Evolutionary conservation across 2,329 filamentous ascomycete species (phyloP), one percentile per base, ranked within the genome.

Genomic region (Trichoderma harzianum): DNA sequence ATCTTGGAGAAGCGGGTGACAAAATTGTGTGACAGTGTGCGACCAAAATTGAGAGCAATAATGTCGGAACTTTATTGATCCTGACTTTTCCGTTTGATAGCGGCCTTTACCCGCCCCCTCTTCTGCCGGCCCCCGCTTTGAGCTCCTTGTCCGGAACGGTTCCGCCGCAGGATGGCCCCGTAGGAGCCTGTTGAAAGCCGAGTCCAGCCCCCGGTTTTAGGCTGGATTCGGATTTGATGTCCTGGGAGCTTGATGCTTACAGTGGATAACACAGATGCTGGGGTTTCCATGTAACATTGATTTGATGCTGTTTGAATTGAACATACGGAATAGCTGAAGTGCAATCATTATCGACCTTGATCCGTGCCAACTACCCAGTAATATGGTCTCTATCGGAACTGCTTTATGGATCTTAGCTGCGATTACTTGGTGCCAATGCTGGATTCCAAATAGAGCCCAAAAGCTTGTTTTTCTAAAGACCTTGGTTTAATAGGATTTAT

Each of bases 101-200:
- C 63, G 47, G 32, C 30, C 8, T n/a, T 36, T 28, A 47, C 51
- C 63, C 61, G 61, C 61, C 47, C 64, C 51, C 51, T 30, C 32
- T 28, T 16, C 21, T 26, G 18, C 7, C 16, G 0, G 26, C 11
- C 26, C 36, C 32, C 32, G 12, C 24, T 28, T n/a, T 43, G 36
- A 34, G 34, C 21, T 58, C 53, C 64, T 43, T 57, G 34, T 57
- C 64, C 64, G 64, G 64, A 67, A 67, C 64, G 24, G 64, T 67
- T 67, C 64, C 64, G 64, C n/a, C 24, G 24, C 61, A 21, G 5
- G 34, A n/a, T 5, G 21, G 10, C 34, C 47, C 30, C 30, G 32
- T 18, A 26, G 21, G 16, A 28, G 47, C 63, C 30, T 34, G 47
- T 24, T 58, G 32, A 43, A 30, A 67, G 64, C 64, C 64, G 64